Evolutionary conservation across 345 rosid species (phyloP), one percentile per base, ranked within the genome.

Genomic region (Isatis tinctoria): DNA sequence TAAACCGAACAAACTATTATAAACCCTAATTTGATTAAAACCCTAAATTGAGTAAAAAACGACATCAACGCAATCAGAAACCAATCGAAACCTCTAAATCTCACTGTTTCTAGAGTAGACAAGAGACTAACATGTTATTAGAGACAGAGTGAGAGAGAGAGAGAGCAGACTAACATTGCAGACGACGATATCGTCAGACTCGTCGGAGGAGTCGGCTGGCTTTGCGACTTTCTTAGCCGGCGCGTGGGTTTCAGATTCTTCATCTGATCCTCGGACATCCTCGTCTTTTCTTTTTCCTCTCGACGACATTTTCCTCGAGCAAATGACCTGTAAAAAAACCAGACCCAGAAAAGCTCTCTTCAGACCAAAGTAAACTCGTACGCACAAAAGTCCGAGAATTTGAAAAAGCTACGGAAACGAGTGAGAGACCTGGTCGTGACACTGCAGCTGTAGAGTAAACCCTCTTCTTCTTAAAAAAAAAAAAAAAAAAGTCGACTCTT

Each of bases 251-350:
- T 85, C 92, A 49, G 78, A 70, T 49, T 86, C 86, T 51, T 83
- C 97, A 64, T 86, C 93, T 9, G 91, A 88, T 12, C 68, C 86
- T 33, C 69, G 53, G 4, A 74, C 90, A 26, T 80, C 80, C 20
- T 82, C 85, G 45, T 87, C 89, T 83, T 86, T 92, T 32, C 99
- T 72, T 88, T 95, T 92, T 45, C 97, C 90, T 78, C 83, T 92
- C n/a, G 69, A 77, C 37, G 96, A 84, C 98, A 95, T 51, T 93
- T 59, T 78, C 51, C 14, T 32, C 45, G 0, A 22, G 20, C 48
- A 20, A 59, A 58, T 22, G 3, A 35, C 43, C 73, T 72, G 56
- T 47, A 12, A 2, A 37, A 47, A 47, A 68, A 35, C 0, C 40
- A 57, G 8, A 59, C 69, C 53, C 60, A 60, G 51, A 60, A 57